phyloP scores from a whole-genome alignment of 768 basidiomycete species.

The Rhizopogon rudus region DNA sequence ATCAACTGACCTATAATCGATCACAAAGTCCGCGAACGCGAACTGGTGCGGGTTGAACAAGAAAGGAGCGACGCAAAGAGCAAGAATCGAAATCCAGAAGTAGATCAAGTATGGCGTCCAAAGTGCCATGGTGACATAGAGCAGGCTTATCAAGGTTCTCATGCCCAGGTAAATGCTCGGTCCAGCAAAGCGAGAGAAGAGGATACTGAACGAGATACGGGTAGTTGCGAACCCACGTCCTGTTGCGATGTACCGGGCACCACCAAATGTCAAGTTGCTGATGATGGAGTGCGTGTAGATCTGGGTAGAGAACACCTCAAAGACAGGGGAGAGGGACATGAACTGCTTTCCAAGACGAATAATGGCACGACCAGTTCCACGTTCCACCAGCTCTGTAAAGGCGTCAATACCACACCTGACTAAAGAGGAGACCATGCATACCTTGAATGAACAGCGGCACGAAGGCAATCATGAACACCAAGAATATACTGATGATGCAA shows the following conservation, averaged over 20 bases:
- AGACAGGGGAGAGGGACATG: conserved; percentile 87
- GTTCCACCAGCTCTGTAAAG: conserved; percentile 81
- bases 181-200: conserved; percentile 98
- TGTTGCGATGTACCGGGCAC: conserved; percentile 97
- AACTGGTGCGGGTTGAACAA: conserved; percentile 99
- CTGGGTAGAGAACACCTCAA: conserved; percentile 98
- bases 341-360: conserved; percentile 94
- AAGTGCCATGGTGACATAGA: conserved; percentile 88
- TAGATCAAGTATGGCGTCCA: conserved; percentile 94
- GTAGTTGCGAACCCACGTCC: conserved; percentile 98
- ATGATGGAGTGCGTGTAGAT: conserved; percentile 98
- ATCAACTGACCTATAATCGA: conserved; percentile 76
- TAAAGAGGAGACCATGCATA: conserved; percentile 26
- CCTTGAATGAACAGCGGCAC: conserved; percentile 94
- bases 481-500: conserved; percentile 96
- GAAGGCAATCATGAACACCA: conserved; percentile 98
- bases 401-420: conserved; percentile 9
- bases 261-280: conserved; percentile 95
- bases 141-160: conserved; percentile 85
- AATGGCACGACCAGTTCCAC: conserved; percentile 89
- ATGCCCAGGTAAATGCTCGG: conserved; percentile 98
- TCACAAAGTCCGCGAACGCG: conserved; percentile 92
- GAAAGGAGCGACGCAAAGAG: conserved; percentile 94
- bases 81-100: conserved; percentile 95
- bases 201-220: conserved; percentile 88